Percentiles rank a stretch among this genome's conserved stretches.
phyloP scores from a whole-genome alignment of 2,329 filamentous ascomycete species.

The Colletotrichum phormii region DNA sequence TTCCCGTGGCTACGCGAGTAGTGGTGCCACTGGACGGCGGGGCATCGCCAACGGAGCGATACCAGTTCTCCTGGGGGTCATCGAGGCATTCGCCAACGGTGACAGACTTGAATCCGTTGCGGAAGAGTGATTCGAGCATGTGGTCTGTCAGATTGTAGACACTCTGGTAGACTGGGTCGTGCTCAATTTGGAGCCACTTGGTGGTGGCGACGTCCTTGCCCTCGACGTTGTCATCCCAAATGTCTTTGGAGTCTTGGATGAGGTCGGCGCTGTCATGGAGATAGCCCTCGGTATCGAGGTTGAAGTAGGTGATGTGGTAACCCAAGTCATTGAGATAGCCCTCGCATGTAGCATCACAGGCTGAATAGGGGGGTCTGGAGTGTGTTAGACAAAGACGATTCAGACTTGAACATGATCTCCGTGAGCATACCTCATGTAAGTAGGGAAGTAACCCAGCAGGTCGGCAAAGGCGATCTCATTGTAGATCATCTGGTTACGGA shows the following conservation, averaged over 20 bases:
- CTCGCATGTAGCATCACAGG: conserved; percentile 47
- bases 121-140: conserved; percentile 50
- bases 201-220: conserved; percentile 43
- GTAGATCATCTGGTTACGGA: conserved; percentile 61
- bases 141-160: conserved; percentile 53
- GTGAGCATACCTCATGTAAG: conserved; percentile 57
- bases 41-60: conserved; percentile 49
- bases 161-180: conserved; percentile 55
- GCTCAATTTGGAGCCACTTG: conserved; percentile 45
- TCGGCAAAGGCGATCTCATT: conserved; percentile 67
- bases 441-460: conserved; percentile 66
- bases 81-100: conserved; percentile 66
- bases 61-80: conserved; percentile 66
- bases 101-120: conserved; percentile 54
- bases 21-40: conserved; percentile 12
- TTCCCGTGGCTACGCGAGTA: not conserved
- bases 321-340: conserved; percentile 43
- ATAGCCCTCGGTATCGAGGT: conserved; percentile 51
- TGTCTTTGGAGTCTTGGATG: conserved; percentile 51
- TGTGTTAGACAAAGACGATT: not conserved
- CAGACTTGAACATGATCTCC: not conserved
- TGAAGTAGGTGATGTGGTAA: conserved; percentile 51
- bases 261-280: conserved; percentile 43
- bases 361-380: conserved; percentile 54
- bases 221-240: conserved; percentile 49